Evolutionary conservation across 164 flowering plant genomes (phyloP), one percentile per base, ranked within the genome.

Genomic region (Saururus chinensis): DNA sequence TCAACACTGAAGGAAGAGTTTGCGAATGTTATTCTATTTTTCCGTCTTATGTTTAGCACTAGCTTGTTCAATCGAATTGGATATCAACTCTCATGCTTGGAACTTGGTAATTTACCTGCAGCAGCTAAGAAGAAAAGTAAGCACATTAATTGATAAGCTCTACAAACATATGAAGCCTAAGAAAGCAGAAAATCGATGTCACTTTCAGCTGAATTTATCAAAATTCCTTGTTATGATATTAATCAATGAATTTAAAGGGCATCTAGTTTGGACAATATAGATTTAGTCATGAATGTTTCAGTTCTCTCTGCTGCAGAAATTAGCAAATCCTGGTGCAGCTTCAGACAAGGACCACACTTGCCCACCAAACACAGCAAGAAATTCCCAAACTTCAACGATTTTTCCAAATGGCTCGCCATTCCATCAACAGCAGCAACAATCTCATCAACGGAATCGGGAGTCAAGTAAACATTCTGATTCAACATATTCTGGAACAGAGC

Each of bases 371-470:
- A 81, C 60, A 85, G 62, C 68, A 85, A 73, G 62, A 87, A 85
- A 60, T 82, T 84, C 5, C 83, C 84, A 66, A 89, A 82, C 74
- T 84, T 85, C 60, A 85, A 61, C 61, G 96, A 89, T 56, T 73
- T 82, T 16, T 88, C 73, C 70, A 79, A 82, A 56, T 56, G 71
- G 25, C 61, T 73, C 53, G 76, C 76, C 60, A 67, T 65, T 66
- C 76, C 63, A 11, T 24, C 69, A 55, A 80, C 71, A 26, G 10
- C 63, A 4, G 17, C 49, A 45, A 45, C 49, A 45, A 45, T 45
- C 60, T 63, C 64, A 71, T 82, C 81, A 25, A 85, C 70, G 5
- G 84, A 79, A 68, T 84, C 89, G 57, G 73, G 81, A 21, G 82
- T 79, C 53, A 85, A 67, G 61, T 66, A 67, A 64, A 85, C 76